Conservation (phyloP, 768 basidiomycete species). For the Suillus alpinus region DNA sequence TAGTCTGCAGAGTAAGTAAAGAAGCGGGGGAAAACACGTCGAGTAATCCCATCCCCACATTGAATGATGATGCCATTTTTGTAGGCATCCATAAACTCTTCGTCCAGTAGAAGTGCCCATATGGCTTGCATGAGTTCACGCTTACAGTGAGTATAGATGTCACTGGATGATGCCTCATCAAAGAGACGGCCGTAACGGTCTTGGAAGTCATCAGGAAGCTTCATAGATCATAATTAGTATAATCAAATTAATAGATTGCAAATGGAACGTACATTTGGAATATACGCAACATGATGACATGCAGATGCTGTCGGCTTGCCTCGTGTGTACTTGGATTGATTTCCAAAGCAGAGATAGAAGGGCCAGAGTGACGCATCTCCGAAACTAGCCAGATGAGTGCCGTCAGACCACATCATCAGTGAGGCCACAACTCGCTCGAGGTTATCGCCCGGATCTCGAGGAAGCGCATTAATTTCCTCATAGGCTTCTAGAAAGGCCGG, state of each 20-base stretch:
- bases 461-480: slow-evolving; percentile 7
- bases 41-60: slow-evolving; percentile 14
- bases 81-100: slow-evolving; percentile 18
- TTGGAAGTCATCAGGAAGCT: slow-evolving; percentile 5
- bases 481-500: neutral
- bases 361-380: slow-evolving; percentile 14
- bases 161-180: neutral
- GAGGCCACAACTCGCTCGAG: slow-evolving; percentile 15
- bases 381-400: slow-evolving; percentile 21
- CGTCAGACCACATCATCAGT: slow-evolving; percentile 23
- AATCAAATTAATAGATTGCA: no score
- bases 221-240: neutral
- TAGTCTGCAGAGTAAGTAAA: slow-evolving; percentile 23
- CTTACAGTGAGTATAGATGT: slow-evolving; percentile 13
- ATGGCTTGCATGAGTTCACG: slow-evolving; percentile 19
- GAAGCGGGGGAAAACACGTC: slow-evolving; percentile 16
- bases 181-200: neutral
- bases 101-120: slow-evolving; percentile 15
- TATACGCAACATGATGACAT: slow-evolving; percentile 14
- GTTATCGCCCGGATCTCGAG: slow-evolving; percentile 9
- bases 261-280: slow-evolving; percentile 4
- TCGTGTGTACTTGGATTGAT: slow-evolving; percentile 15
- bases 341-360: slow-evolving; percentile 14
- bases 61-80: slow-evolving; percentile 16
- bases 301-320: slow-evolving; percentile 9